A percentile compares a stretch with the other conserved stretches of the same genome.
Evolutionary conservation across 345 rosid genomes (phyloP).

Genomic region (Sisymbrium altissimum): DNA sequence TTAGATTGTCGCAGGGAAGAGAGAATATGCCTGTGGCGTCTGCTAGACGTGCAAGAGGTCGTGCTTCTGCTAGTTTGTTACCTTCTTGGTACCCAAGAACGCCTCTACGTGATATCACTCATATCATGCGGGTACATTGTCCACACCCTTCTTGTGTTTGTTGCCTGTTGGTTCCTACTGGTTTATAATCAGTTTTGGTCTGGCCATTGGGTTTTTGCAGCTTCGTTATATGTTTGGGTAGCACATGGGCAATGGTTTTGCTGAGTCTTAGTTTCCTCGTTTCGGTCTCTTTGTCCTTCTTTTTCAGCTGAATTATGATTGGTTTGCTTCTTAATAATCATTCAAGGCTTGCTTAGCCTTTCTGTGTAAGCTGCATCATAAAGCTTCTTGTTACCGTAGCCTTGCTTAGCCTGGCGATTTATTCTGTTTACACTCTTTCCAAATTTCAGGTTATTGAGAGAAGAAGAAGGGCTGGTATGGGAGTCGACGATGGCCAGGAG

Average conservation of each 20-base stretch:
- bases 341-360: slow-evolving; percentile 8
- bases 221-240: background rate
- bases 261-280: background rate
- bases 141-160: background rate
- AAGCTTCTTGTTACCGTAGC: background rate
- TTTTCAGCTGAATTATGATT: background rate
- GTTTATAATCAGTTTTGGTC: background rate
- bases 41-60: slow-evolving; percentile 39
- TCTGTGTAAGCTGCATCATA: background rate
- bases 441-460: slow-evolving; percentile 66
- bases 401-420: slow-evolving; percentile 6
- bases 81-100: slow-evolving; percentile 91
- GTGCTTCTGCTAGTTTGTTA: slow-evolving; percentile 36
- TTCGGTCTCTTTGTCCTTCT: background rate
- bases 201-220: slow-evolving; percentile 2
- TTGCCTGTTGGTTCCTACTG: background rate
- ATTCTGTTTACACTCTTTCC: background rate
- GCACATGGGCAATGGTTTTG: background rate
- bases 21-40: slow-evolving; percentile 41
- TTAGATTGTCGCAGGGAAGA: slow-evolving; percentile 34
- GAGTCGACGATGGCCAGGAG: slow-evolving; percentile 48
- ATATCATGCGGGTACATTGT: slow-evolving; percentile 50
- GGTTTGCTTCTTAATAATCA: background rate
- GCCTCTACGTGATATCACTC: slow-evolving; percentile 71
- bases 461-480: slow-evolving; percentile 50